Evolutionary conservation across 331 rosid species (phyloP).

Genomic region (Malus hybrid): DNA sequence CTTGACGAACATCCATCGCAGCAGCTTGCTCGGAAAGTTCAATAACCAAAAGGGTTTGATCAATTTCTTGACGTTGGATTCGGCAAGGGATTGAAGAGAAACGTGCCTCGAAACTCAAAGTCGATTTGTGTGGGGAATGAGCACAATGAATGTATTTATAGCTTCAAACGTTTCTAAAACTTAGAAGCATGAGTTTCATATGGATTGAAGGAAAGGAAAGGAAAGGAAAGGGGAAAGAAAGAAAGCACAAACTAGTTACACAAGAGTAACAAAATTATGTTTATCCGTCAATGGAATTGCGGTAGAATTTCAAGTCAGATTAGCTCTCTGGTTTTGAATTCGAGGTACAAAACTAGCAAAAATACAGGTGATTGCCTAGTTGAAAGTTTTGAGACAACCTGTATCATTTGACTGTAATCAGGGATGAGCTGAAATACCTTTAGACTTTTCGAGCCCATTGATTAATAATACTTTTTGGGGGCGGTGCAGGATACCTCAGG

Average conservation of each 20-base stretch:
- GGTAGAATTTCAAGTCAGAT: too few relatives aligned
- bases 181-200: constrained; percentile 17
- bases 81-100: background rate
- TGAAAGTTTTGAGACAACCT: too few relatives aligned
- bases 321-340: too few relatives aligned
- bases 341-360: too few relatives aligned
- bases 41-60: background rate
- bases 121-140: constrained; percentile 1
- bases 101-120: constrained; percentile 1
- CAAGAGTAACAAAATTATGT: background rate
- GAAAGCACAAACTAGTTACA: constrained; percentile 9
- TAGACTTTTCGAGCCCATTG: too few relatives aligned
- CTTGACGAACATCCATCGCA: constrained; percentile 35
- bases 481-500: too few relatives aligned
- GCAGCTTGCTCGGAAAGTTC: background rate
- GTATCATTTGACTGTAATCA: too few relatives aligned
- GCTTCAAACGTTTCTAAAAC: background rate
- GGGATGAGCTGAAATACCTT: too few relatives aligned
- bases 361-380: too few relatives aligned
- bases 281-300: background rate
- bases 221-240: background rate
- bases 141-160: constrained; percentile 8
- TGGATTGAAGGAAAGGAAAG: constrained; percentile 12
- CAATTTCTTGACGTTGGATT: background rate
- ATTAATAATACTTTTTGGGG: too few relatives aligned